phyloP scores from a whole-genome alignment of 331 rosid genomes.

The Cydonia oblonga region DNA sequence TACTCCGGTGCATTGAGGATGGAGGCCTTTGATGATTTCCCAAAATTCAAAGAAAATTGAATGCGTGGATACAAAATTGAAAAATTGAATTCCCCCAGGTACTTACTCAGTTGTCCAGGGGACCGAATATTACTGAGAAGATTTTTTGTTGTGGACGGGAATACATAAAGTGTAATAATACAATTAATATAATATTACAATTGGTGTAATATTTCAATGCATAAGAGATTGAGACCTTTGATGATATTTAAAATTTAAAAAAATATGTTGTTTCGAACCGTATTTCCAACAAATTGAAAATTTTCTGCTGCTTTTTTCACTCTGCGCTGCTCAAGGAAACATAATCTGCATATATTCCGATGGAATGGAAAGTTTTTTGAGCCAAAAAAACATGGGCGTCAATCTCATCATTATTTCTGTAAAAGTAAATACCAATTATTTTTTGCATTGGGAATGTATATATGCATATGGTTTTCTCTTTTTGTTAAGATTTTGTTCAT shows the following conservation, averaged over 20 bases:
- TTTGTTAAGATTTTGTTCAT: not conserved
- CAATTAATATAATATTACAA: too few relatives aligned
- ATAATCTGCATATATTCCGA: not conserved
- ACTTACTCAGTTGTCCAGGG: not conserved
- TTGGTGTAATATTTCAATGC: too few relatives aligned
- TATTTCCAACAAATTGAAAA: too few relatives aligned
- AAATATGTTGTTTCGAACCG: too few relatives aligned
- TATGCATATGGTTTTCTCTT: not conserved
- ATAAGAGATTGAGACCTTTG: too few relatives aligned
- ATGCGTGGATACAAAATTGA: not conserved
- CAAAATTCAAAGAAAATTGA: not conserved
- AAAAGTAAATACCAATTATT: too few relatives aligned
- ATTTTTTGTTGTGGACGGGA: too few relatives aligned
- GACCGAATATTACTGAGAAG: not conserved
- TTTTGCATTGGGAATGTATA: slow-evolving; percentile 11
- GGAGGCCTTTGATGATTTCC: not conserved
- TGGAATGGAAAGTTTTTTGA: slow-evolving; percentile 11
- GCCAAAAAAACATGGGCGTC: slow-evolving; percentile 8
- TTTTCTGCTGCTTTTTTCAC: too few relatives aligned
- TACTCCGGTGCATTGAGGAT: not conserved
- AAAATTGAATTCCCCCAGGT: not conserved
- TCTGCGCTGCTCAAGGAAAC: slow-evolving; percentile 29
- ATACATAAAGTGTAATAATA: too few relatives aligned
- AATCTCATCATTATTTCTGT: slow-evolving; percentile 12
- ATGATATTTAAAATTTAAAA: too few relatives aligned